Conservation (phyloP, 257 asterid species). For the Euphrasia confusa region DNA sequence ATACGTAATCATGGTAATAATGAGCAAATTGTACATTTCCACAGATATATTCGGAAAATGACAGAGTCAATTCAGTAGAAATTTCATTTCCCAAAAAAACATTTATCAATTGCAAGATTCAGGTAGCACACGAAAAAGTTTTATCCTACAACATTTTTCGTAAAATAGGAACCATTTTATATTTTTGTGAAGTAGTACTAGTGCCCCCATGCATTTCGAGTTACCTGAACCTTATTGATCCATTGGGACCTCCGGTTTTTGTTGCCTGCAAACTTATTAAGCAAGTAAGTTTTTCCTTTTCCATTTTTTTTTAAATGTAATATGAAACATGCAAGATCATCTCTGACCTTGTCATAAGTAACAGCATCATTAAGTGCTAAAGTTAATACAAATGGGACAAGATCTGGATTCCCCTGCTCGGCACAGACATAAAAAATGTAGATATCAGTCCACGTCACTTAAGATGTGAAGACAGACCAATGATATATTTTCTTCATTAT, state of each 20-base stretch:
- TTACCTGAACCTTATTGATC: conserved; percentile 95
- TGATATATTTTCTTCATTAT: conserved; percentile 15
- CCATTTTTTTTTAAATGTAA: conserved; percentile 4
- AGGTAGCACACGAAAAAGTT: not conserved
- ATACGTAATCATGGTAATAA: conserved; percentile 22
- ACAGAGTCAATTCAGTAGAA: conserved; percentile 13
- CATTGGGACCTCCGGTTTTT: conserved; percentile 95
- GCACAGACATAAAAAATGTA: conserved; percentile 12
- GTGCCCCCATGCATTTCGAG: conserved; percentile 16
- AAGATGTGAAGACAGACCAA: conserved; percentile 5
- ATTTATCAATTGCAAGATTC: conserved; percentile 8
- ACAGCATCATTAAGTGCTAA: conserved; percentile 82
- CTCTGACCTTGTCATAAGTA: conserved; percentile 87
- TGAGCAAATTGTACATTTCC: conserved; percentile 8
- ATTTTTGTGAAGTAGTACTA: not conserved
- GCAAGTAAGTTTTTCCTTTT: conserved; percentile 31
- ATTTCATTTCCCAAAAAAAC: not conserved
- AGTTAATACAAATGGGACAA: conserved; percentile 66
- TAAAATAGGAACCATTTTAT: conserved; percentile 3
- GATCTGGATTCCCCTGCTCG: conserved; percentile 62
- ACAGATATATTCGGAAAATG: conserved; percentile 10
- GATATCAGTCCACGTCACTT: conserved; percentile 9
- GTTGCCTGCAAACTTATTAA: conserved; percentile 63
- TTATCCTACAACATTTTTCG: not conserved
- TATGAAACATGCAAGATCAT: conserved; percentile 22